phyloP scores from a whole-genome alignment of 2,329 filamentous ascomycete genomes.

The Paracoccidioides lutzii region DNA sequence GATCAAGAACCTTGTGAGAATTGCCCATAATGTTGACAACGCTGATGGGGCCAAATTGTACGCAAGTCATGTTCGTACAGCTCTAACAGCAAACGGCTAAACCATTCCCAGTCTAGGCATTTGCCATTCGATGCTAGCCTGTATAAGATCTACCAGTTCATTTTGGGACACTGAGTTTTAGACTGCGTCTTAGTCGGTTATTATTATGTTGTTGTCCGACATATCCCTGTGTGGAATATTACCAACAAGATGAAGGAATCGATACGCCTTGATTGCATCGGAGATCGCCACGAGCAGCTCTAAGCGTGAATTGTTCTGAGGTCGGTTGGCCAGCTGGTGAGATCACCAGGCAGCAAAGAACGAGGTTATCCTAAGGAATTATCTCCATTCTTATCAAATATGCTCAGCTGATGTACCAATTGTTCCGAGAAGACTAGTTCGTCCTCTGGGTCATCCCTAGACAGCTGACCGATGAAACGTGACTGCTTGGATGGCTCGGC shows the following conservation, averaged over 20 bases:
- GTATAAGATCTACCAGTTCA: background rate
- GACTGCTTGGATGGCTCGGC: constrained; percentile 2
- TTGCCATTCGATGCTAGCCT: background rate
- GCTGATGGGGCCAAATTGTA: background rate
- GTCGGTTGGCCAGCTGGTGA: constrained; percentile 20
- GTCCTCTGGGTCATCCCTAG: background rate
- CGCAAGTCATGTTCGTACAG: background rate
- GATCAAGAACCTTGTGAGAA: background rate
- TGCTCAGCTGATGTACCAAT: background rate
- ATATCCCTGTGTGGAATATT: constrained; percentile 28
- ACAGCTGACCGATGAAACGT: background rate
- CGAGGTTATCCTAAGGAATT: constrained; percentile 17
- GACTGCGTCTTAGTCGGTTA: constrained; percentile 12
- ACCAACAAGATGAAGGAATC: constrained; percentile 21
- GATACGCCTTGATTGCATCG: constrained; percentile 27
- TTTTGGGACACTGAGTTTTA: too few species aligned
- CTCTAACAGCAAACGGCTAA: background rate
- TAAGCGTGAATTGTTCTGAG: constrained; percentile 15
- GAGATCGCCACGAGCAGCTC: constrained; percentile 25
- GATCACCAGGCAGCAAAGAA: constrained; percentile 21
- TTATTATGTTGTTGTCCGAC: constrained; percentile 29
- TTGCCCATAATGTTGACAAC: background rate
- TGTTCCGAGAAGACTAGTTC: constrained; percentile 3
- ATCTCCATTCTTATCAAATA: constrained; percentile 2
- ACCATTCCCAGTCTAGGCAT: background rate